Base-by-base conservation (phyloP, 1,284 basidiomycete genomes). In the Violaceomyces palustris region DNA sequence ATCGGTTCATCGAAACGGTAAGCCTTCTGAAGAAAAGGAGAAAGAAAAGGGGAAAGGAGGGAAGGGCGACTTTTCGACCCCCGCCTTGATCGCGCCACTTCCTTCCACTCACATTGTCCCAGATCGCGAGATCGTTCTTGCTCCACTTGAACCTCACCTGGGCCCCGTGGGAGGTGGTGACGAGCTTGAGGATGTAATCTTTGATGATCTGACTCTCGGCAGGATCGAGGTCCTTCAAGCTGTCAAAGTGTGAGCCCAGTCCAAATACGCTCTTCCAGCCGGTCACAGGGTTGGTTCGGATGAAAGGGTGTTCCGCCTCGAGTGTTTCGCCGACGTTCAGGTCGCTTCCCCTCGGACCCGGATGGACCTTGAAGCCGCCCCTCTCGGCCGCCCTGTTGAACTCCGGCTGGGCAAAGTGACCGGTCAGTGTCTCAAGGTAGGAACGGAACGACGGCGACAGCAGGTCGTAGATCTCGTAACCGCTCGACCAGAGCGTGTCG, bases 211-310 rank as follows among this genome's bases (percentile, higher is more conserved):
- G 78, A 21, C 79, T 81, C 74, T 86, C 84, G 41, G 81, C 80
- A 15, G 74, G 74, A 4, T 77, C 76, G 29, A 86, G 75, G 62
- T 81, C 83, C 32, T 81, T 72, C 63, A 86, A 83, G 26, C 79
- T 78, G 53, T 77, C 79, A 15, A 60, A 74, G 34, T 52, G 79
- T 71, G 73, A 75, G 32, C 69, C 62, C 76, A 85, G 84, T 42
- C 85, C 82, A 60, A 82, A 85, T 22, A 85, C 70, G 6, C 49
- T 74, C 65, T 84, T 83, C 77, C 78, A 83, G 3, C 83, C 83
- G 0, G 83, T 85, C 3, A 84, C 79, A 5, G 81, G 81, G 61
- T 81, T 76, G 1, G 60, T 59, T 17, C 60, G 49, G 12, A 64
- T 34, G n/a, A 64, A 32, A 2, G 76, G 76, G 45, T 85, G 83